These are phyloP conservation scores for Phaseolus lunatus DNA, from an alignment of 306 rosid species.

Conservation along the genomic window DNA sequence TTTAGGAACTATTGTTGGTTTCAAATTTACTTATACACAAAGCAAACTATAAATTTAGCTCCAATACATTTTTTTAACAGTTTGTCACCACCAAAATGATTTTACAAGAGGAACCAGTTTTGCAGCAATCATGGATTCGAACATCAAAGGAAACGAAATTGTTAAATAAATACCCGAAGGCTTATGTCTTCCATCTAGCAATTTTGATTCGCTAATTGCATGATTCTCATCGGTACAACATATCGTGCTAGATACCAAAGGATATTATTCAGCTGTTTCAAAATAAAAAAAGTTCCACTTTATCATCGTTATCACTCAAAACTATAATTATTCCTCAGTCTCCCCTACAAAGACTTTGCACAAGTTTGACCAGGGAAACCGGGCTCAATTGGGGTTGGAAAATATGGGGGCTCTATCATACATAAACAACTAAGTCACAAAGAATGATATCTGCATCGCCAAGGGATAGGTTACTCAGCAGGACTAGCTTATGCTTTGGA, in stretches of 20 bases:
- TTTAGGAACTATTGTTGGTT: not conserved
- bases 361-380: slow-evolving; percentile 46
- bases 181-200: not conserved
- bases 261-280: slow-evolving; percentile 34
- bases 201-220: not conserved
- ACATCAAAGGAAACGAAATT: not conserved
- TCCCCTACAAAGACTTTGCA: slow-evolving; percentile 43
- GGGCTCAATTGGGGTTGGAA: slow-evolving; percentile 39
- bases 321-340: slow-evolving; percentile 37
- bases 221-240: not conserved
- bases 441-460: slow-evolving; percentile 46
- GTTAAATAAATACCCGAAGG: not conserved
- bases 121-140: not conserved
- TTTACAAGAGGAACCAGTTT: not conserved
- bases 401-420: slow-evolving; percentile 44
- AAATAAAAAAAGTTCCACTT: slow-evolving; percentile 22
- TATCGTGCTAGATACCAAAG: not conserved
- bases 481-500: slow-evolving; percentile 30
- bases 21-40: not conserved
- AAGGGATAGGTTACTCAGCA: slow-evolving; percentile 25
- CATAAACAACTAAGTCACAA: slow-evolving; percentile 38
- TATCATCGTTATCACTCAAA: slow-evolving; percentile 55
- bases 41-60: not conserved
- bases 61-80: not conserved
- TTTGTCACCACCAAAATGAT: not conserved